Evolutionary conservation across 768 basidiomycete species (phyloP).

Genomic region (Trametes cingulata): DNA sequence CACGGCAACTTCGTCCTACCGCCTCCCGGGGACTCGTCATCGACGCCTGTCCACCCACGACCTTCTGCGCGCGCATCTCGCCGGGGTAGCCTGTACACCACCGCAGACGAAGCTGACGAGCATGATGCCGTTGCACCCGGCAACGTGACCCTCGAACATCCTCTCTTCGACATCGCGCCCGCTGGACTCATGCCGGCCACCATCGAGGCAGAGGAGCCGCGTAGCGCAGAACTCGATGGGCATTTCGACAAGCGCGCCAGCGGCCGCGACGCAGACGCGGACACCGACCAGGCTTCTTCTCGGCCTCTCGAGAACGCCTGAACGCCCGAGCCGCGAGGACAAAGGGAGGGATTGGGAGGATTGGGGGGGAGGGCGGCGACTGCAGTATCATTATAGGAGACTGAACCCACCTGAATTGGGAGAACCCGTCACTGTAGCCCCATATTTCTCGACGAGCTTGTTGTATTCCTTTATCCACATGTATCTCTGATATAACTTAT

Average conservation of each 20-base stretch:
- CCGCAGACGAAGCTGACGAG: not conserved
- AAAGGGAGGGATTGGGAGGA: not conserved
- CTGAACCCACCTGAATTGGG: not conserved
- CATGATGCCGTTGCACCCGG: not conserved
- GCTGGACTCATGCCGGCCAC: not conserved
- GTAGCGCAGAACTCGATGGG: conserved; percentile 6
- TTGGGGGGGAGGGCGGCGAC: not conserved
- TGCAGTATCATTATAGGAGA: not conserved
- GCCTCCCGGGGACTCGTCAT: not conserved
- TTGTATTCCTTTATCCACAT: not conserved
- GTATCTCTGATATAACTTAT: not conserved
- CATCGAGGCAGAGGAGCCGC: conserved; percentile 3
- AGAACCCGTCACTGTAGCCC: not conserved
- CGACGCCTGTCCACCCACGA: not conserved
- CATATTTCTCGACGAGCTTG: not conserved
- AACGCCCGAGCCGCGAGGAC: not conserved
- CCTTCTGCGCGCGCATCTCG: conserved; percentile 7
- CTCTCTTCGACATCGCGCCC: not conserved
- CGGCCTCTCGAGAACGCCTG: not conserved
- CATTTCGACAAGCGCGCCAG: not conserved
- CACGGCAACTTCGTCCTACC: not conserved
- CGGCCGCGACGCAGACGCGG: not conserved
- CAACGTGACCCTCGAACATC: not conserved
- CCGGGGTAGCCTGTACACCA: conserved; percentile 2
- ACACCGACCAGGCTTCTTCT: not conserved